phyloP scores from a whole-genome alignment of 345 rosid species.

The Combretum micranthum region DNA sequence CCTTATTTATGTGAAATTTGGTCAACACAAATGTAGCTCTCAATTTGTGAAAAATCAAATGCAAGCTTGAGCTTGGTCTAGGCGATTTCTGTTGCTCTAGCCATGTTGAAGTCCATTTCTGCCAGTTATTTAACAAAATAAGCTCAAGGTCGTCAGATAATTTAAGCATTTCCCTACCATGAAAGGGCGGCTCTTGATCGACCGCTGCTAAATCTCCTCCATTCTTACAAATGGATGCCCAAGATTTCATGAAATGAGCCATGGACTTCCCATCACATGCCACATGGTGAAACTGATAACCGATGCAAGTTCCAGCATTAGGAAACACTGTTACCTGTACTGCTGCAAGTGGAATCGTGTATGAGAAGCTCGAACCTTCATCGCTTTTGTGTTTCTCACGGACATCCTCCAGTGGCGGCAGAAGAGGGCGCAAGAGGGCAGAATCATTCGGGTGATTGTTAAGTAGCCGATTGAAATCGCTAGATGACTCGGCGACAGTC shows the following conservation, averaged over 20 bases:
- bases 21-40: neutral
- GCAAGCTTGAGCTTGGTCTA: too few relatives aligned
- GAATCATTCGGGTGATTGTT: conserved; percentile 10
- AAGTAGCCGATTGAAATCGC: conserved; percentile 13
- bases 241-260: neutral
- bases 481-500: conserved; percentile 15
- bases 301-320: neutral
- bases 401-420: conserved; percentile 5
- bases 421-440: conserved; percentile 7
- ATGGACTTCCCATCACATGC: neutral
- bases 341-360: neutral
- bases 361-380: neutral
- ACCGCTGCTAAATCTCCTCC: neutral
- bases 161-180: neutral
- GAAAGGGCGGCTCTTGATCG: neutral
- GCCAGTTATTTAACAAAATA: neutral
- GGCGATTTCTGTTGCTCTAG: neutral
- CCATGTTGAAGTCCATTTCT: neutral
- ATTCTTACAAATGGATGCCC: neutral
- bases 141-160: neutral
- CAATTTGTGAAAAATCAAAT: neutral
- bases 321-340: conserved; percentile 1
- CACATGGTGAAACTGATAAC: neutral
- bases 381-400: neutral
- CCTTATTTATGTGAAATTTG: neutral